Evolutionary conservation across 176 grass and related monocot genomes (phyloP).

Genomic region (Oryza australiensis): DNA sequence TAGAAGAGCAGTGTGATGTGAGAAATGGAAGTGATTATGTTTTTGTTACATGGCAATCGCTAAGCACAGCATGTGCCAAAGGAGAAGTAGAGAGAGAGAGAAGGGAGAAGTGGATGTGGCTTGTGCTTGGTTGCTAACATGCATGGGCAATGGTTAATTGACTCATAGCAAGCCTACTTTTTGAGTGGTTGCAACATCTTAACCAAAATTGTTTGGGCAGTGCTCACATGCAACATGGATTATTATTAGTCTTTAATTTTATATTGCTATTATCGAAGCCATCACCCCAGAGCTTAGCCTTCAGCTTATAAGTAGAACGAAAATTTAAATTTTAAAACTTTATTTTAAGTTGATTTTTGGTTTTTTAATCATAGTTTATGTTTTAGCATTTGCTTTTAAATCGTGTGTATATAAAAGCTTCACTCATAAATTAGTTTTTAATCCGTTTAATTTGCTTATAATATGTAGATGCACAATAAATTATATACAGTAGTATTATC

Average conservation of each 20-base stretch:
- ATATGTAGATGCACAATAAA: not conserved
- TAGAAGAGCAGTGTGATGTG: not conserved
- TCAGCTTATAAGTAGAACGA: too few relatives aligned
- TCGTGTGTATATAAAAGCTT: too few relatives aligned
- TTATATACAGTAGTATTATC: not conserved
- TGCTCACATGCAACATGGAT: not conserved
- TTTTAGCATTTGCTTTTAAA: too few relatives aligned
- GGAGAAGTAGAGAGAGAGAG: not conserved
- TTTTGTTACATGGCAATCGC: not conserved
- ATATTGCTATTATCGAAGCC: not conserved
- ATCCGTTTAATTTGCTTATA: too few relatives aligned
- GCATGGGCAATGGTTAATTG: not conserved
- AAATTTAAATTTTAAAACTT: too few relatives aligned
- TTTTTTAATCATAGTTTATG: too few relatives aligned
- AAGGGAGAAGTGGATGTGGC: not conserved
- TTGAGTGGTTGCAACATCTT: not conserved
- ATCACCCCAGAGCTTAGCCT: too few relatives aligned
- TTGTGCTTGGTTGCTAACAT: not conserved
- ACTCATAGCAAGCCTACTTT: not conserved
- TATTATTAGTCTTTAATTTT: not conserved
- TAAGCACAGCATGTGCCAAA: not conserved
- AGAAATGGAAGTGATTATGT: not conserved
- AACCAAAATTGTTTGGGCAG: conserved; percentile 14
- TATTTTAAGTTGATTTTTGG: too few relatives aligned
- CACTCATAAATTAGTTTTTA: too few relatives aligned